Conservation (phyloP, 2,329 filamentous ascomycete species). For the Teratosphaeria zuluensis region DNA sequence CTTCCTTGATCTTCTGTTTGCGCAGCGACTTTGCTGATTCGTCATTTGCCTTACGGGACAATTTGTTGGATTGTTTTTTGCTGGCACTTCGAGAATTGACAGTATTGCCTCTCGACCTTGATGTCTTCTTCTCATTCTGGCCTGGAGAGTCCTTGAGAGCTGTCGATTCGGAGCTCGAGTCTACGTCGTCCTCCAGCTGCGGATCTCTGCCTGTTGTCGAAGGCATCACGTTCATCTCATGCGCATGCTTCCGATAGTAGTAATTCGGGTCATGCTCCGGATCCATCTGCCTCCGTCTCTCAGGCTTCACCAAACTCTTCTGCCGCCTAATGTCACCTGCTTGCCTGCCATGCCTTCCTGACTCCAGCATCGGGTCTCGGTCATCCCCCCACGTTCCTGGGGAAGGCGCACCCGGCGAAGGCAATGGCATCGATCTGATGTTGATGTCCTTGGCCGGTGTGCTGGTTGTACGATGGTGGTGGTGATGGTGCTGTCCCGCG, state of each 20-base stretch:
- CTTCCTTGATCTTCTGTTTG: conserved; percentile 48
- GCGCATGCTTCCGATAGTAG: conserved; percentile 88
- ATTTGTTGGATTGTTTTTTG: conserved; percentile 23
- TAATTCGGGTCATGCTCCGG: conserved; percentile 82
- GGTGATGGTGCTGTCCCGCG: conserved; percentile 2
- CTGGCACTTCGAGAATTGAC: conserved; percentile 25
- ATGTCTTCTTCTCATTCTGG: conserved; percentile 24
- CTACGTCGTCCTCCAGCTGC: conserved; percentile 54
- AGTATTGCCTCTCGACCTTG: neutral
- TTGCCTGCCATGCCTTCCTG: conserved; percentile 29
- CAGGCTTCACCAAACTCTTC: conserved; percentile 78
- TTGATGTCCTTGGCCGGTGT: conserved; percentile 27
- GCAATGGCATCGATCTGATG: conserved; percentile 33
- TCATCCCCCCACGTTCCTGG: conserved; percentile 36
- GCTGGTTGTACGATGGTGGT: neutral
- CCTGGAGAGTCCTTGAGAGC: conserved; percentile 30
- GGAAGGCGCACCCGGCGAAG: conserved; percentile 31
- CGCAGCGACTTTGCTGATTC: conserved; percentile 43
- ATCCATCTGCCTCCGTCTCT: conserved; percentile 68
- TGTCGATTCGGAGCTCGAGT: conserved; percentile 48
- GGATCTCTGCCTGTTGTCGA: conserved; percentile 91
- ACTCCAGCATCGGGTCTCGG: conserved; percentile 44
- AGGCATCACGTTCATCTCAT: conserved; percentile 80
- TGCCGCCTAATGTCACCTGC: conserved; percentile 55
- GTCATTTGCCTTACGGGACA: conserved; percentile 57